Percentiles rank a stretch among this genome's conserved stretches.
Evolutionary conservation across 2,329 filamentous ascomycete species (phyloP).

Genomic region (Furcasterigmium sp.): DNA sequence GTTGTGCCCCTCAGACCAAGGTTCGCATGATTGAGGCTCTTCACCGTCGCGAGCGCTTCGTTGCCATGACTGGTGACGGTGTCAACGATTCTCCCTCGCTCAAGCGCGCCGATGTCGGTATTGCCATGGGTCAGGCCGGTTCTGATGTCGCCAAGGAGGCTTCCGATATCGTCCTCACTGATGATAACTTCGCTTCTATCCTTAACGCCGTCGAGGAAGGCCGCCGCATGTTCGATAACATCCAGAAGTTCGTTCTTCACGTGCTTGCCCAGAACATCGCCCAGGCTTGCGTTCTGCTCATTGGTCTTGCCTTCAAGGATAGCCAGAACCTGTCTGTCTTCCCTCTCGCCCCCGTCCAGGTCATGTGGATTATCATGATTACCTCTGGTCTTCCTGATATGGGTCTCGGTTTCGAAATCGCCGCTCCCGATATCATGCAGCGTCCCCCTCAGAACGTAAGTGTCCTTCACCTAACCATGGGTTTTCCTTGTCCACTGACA

Average conservation of each 20-base stretch:
- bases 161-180: conserved; percentile 62
- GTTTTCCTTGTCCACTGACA: too few relatives aligned
- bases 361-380: conserved; percentile 76
- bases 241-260: conserved; percentile 67
- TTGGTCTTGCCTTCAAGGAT: conserved; percentile 69
- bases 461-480: conserved; percentile 16
- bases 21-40: conserved; percentile 67
- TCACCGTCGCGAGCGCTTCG: conserved; percentile 58
- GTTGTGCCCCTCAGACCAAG: conserved; percentile 63
- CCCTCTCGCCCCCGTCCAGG: conserved; percentile 66
- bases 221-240: conserved; percentile 67
- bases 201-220: conserved; percentile 68
- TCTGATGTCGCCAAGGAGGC: conserved; percentile 69
- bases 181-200: conserved; percentile 69
- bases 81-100: conserved; percentile 67
- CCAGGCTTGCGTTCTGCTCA: conserved; percentile 61
- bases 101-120: conserved; percentile 64
- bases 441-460: conserved; percentile 61
- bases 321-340: conserved; percentile 58
- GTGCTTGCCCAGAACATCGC: conserved; percentile 65
- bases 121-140: conserved; percentile 64
- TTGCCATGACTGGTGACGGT: conserved; percentile 68
- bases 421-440: conserved; percentile 62
- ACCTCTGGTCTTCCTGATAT: conserved; percentile 71
- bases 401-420: conserved; percentile 67